Evolutionary conservation across 1,139 yeast genomes (phyloP).

Genomic region (Candida tetrigidarum): DNA sequence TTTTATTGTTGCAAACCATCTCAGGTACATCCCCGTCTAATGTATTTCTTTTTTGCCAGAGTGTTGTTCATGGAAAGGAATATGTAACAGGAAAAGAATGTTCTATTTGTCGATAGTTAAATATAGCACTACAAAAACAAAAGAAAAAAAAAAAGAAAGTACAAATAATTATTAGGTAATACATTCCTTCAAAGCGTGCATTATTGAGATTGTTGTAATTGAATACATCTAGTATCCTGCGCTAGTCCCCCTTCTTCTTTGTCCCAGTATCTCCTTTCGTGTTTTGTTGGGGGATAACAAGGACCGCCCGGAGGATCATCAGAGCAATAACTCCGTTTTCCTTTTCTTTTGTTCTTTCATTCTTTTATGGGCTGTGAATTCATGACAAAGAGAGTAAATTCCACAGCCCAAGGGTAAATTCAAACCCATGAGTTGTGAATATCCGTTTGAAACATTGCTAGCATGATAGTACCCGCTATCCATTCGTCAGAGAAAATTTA

Average conservation of each 20-base stretch:
- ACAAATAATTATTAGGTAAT: too few species aligned
- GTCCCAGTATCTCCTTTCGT: too few species aligned
- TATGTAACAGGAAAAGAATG: constrained; percentile 1
- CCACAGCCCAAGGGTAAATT: background rate
- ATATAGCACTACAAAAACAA: too few species aligned
- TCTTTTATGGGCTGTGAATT: background rate
- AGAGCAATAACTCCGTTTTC: too few species aligned
- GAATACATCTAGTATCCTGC: too few species aligned
- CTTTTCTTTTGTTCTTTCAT: background rate
- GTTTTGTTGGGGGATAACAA: too few species aligned
- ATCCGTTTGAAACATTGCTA: background rate
- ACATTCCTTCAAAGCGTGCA: too few species aligned
- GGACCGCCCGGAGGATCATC: too few species aligned
- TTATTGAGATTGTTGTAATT: too few species aligned
- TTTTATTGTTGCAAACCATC: constrained; percentile 1
- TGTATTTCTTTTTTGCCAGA: background rate
- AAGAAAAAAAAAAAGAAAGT: too few species aligned
- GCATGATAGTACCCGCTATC: constrained; percentile 1
- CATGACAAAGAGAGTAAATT: background rate
- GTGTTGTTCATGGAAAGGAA: background rate
- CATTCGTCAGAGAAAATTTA: background rate
- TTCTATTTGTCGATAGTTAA: background rate
- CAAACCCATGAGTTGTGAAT: background rate
- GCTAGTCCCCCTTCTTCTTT: too few species aligned
- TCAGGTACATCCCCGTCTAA: constrained; percentile 1